Evolutionary conservation across 495 filamentous ascomycete species (phyloP).

Genomic region (Aspergillus cavernicola): DNA sequence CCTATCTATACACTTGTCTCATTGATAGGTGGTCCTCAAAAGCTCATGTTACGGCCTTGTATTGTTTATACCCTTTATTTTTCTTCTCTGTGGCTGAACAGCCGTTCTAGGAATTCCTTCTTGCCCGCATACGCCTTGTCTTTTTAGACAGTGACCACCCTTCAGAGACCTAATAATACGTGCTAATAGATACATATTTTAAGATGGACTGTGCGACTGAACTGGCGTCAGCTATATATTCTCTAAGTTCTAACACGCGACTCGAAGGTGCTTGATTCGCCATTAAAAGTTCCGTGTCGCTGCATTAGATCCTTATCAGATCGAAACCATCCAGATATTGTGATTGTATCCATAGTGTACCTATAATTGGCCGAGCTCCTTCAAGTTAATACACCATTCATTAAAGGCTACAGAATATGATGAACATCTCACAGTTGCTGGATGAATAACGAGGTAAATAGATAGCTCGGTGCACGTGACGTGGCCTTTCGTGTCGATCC

Average conservation of each 20-base stretch:
- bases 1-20: not conserved
- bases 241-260: too few relatives aligned
- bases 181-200: not conserved
- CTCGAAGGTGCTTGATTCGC: not conserved
- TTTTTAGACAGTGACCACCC: not conserved
- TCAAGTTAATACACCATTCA: too few relatives aligned
- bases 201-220: not conserved
- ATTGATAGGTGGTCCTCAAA: slow-evolving; percentile 5
- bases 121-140: not conserved
- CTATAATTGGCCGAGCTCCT: too few relatives aligned
- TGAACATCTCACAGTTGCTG: too few relatives aligned
- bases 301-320: too few relatives aligned
- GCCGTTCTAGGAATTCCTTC: not conserved
- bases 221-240: too few relatives aligned
- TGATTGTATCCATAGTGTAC: too few relatives aligned
- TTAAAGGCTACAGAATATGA: too few relatives aligned
- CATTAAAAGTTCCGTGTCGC: too few relatives aligned
- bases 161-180: not conserved
- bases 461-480: slow-evolving; percentile 3
- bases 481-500: not conserved
- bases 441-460: too few relatives aligned
- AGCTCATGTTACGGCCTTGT: not conserved
- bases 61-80: slow-evolving; percentile 6
- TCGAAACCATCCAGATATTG: too few relatives aligned
- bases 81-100: not conserved